phyloP scores from a whole-genome alignment of 2,329 filamentous ascomycete genomes.

The Cyanodermella asteris region DNA sequence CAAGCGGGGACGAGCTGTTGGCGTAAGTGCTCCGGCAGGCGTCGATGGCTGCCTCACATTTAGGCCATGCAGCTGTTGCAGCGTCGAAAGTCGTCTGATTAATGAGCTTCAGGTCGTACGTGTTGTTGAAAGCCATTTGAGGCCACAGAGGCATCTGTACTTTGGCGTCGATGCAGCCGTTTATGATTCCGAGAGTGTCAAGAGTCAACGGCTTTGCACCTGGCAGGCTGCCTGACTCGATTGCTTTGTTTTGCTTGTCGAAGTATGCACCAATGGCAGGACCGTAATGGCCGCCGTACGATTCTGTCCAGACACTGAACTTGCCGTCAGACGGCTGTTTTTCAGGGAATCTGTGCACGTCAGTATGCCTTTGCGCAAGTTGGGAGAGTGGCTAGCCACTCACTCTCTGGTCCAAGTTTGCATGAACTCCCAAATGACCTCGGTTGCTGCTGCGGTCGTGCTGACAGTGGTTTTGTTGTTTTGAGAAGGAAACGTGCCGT shows the following conservation, averaged over 20 bases:
- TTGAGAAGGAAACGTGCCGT: conserved; percentile 29
- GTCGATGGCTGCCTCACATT: conserved; percentile 30
- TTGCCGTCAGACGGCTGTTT: neutral
- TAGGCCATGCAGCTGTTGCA: conserved; percentile 31
- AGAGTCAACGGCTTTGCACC: conserved; percentile 20
- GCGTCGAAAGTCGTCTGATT: conserved; percentile 22
- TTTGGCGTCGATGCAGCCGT: conserved; percentile 31
- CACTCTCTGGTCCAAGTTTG: conserved; percentile 43
- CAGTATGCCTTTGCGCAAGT: conserved; percentile 27
- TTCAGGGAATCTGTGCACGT: conserved; percentile 21
- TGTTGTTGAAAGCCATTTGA: conserved; percentile 34
- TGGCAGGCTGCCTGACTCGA: conserved; percentile 12
- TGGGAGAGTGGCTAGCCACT: conserved; percentile 36
- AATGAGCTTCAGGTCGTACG: conserved; percentile 32
- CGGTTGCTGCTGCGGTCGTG: conserved; percentile 30
- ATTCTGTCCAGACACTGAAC: neutral
- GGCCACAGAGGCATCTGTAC: conserved; percentile 27
- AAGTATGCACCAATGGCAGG: conserved; percentile 19
- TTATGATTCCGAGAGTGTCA: conserved; percentile 33
- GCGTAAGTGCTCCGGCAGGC: conserved; percentile 20
- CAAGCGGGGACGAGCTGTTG: conserved; percentile 28
- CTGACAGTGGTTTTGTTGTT: conserved; percentile 23
- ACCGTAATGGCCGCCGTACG: conserved; percentile 22
- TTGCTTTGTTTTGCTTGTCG: conserved; percentile 20
- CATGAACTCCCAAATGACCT: conserved; percentile 35